A percentile compares a stretch with the other conserved stretches of the same genome.
These are phyloP conservation scores for Globisporangium acanthophoron DNA, from an alignment of 352 stramenopile genomes.

Conservation along the genomic window DNA sequence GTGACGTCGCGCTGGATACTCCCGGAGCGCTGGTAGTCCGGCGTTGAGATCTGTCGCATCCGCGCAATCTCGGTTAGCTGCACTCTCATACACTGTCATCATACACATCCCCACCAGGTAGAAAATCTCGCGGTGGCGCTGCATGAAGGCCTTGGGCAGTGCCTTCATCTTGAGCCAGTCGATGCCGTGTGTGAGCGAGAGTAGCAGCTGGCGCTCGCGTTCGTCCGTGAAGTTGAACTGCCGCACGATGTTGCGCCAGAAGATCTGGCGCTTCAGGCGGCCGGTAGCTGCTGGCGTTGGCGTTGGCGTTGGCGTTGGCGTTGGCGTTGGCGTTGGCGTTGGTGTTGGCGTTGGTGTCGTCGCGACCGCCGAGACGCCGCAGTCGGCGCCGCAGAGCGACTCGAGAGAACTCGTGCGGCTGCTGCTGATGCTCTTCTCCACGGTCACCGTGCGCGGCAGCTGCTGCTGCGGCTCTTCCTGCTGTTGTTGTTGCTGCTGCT, in stretches of 20 bases:
- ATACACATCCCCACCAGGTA: constrained; percentile 31
- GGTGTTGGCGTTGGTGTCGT: too few relatives aligned
- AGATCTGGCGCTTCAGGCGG: constrained; percentile 36
- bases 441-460: not conserved
- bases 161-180: constrained; percentile 55
- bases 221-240: constrained; percentile 77
- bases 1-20: constrained; percentile 78
- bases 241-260: constrained; percentile 78
- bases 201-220: constrained; percentile 47
- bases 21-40: constrained; percentile 62
- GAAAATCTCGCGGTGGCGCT: constrained; percentile 75
- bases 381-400: constrained; percentile 6
- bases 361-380: not conserved
- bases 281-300: not conserved
- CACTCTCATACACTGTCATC: not conserved
- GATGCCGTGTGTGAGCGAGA: constrained; percentile 63
- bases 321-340: not conserved
- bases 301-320: not conserved
- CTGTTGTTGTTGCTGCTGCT: not conserved
- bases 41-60: constrained; percentile 35
- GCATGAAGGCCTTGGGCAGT: constrained; percentile 47
- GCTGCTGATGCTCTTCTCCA: not conserved
- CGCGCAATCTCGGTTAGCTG: not conserved
- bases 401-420: constrained; percentile 11
- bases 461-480: not conserved